Base-by-base conservation (phyloP, 2,329 filamentous ascomycete species). In the Fusarium chuoi region DNA sequence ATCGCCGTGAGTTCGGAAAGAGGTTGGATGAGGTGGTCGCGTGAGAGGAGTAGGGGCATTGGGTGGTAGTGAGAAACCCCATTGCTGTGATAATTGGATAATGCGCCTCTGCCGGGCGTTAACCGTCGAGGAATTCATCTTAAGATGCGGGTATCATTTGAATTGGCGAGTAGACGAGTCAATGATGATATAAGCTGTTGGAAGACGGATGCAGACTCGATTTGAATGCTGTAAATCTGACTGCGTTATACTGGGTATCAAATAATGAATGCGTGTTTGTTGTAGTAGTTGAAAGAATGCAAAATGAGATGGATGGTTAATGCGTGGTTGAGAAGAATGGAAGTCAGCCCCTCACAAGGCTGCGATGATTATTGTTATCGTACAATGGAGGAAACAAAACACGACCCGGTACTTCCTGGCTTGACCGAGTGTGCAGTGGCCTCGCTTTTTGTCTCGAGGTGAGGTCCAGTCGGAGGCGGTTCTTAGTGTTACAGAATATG, bases 1-100 rank as follows among this genome's bases (percentile, higher is more conserved):
- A 71, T 90, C 89, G 61, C 83, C 82, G 2, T 86, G 77, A 3
- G 83, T 85, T 56, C 85, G 84, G 71, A 85, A 85, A 10, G 83
- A 84, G 7, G 84, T 82, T 2, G 84, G 80, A 38, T 82, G 81
- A 52, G 81, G 80, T 6, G 86, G 87, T 55, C 84, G 83, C 7
- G 81, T 76, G 44, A 85, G 81, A 7, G 84, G 83, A 42, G 81
- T 75, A 5, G 83, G 82, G 8, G 83, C 78, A 20, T 82, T 82
- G 33, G 84, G 84, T n/a, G 83, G 75, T 41, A 78, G 78, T 26
- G 71, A 69, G 71, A 90, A 81, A 54, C 84, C 84, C 84, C 86
- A 89, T 82, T 88, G 84, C 48, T 85, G 80, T 8, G 87, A 86
- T 26, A 90, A 82, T 72, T 85, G 83, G 44, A 84, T 80, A 48